Evolutionary conservation across 208 protist species (phyloP), one percentile per base, ranked within the genome.

Genomic region (Acanthamoeba lenticulata): DNA sequence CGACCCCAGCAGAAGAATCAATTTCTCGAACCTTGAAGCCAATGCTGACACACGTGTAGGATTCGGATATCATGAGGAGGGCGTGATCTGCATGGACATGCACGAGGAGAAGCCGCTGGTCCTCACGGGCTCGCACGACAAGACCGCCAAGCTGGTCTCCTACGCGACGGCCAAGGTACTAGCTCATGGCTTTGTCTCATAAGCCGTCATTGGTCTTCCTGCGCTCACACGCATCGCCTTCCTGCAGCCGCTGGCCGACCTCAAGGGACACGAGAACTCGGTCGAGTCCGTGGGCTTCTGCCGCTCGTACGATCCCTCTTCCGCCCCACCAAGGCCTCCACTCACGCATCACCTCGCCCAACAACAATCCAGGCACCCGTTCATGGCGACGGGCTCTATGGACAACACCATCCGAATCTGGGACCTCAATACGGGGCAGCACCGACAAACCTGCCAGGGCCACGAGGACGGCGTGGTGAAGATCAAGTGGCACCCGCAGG

Each of bases 91-190:
- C 62, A 52, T 95, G 62, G 90, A 40, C 13, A 32, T 49, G 9
- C 88, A 95, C 44, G 77, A 67, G 15, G 57, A 83, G 42, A 74
- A 86, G n/a, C 38, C 92, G 34, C 42, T 95, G 47, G 85, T 85
- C 7, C 5, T 95, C 55, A 90, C 89, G 38, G 94, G 94, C 88
- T 89, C 79, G 36, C 79, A 89, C 49, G 79, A 89, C 79, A 52
- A 89, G 29, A 89, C 79, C 11, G 79, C 79, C 29, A 89, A 89
- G 79, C 79, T 89, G 19, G 79, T 89, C 45, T 65, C 42, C 79
- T 65, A 65, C 24, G n/a, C 45, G 17, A 89, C 79, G 13, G 79
- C 45, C 45, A 52, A 62, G 79, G 79, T 89, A 52, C 17, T 1
- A n/a, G n/a, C n/a, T n/a, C n/a, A n/a, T n/a, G n/a, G n/a, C n/a